A percentile compares a stretch with the other conserved stretches of the same genome.
Evolutionary conservation across 2,329 filamentous ascomycete species (phyloP).

Genomic region (Helotiales sp.): DNA sequence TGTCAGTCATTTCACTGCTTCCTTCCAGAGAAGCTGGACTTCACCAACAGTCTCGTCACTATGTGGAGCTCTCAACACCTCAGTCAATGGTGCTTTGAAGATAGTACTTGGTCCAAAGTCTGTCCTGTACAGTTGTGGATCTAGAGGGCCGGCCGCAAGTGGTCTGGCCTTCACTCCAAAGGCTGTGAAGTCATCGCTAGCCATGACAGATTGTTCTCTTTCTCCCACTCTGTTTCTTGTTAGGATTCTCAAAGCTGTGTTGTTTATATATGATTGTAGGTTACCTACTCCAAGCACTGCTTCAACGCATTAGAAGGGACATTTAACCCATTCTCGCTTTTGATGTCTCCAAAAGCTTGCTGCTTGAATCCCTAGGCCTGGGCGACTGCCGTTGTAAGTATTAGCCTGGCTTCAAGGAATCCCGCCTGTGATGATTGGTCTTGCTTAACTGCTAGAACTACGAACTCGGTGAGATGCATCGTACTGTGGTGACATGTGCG

Average conservation of each 20-base stretch:
- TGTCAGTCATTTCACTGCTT: too few species aligned
- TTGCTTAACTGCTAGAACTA: constrained; percentile 4
- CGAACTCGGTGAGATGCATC: constrained; percentile 17
- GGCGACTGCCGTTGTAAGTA: neutral
- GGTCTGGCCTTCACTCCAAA: constrained; percentile 2
- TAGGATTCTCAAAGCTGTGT: neutral
- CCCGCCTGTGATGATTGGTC: neutral
- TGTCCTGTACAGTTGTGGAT: constrained; percentile 16
- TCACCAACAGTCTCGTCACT: neutral
- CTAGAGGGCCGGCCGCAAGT: neutral
- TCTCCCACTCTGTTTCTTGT: constrained; percentile 12
- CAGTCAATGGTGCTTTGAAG: constrained; percentile 6
- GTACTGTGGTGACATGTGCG: neutral
- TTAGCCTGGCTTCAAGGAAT: neutral
- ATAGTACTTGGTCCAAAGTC: constrained; percentile 1
- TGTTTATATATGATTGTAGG: neutral
- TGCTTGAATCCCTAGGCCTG: neutral
- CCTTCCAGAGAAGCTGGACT: constrained; percentile 5
- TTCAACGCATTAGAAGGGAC: constrained; percentile 1
- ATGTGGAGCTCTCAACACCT: constrained; percentile 15
- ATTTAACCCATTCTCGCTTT: constrained; percentile 3
- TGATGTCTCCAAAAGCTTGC: neutral
- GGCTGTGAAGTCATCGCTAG: neutral
- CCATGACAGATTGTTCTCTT: constrained; percentile 5
- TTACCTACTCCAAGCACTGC: constrained; percentile 10